phyloP scores from a whole-genome alignment of 2,329 filamentous ascomycete genomes.

The Stachybotrys chlorohalonatus region DNA sequence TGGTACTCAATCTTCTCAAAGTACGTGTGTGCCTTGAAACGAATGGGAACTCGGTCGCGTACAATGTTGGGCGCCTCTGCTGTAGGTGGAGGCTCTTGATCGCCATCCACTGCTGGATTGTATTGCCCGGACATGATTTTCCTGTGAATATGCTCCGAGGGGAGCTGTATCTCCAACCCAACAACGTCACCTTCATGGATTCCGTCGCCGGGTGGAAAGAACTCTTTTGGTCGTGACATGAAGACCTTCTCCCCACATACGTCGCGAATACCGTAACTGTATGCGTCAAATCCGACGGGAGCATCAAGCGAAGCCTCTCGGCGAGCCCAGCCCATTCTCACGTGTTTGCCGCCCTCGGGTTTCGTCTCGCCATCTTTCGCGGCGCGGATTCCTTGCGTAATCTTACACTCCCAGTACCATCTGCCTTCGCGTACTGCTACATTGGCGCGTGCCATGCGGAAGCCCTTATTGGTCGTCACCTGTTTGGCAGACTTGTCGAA shows the following conservation, averaged over 20 bases:
- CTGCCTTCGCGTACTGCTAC: constrained; percentile 82
- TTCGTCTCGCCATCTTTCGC: constrained; percentile 31
- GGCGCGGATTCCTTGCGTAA: constrained; percentile 61
- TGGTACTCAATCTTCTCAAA: constrained; percentile 92
- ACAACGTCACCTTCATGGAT: constrained; percentile 89
- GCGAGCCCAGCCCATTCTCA: constrained; percentile 81
- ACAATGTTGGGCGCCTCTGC: constrained; percentile 71
- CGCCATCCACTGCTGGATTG: constrained; percentile 72
- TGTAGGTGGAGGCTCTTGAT: constrained; percentile 44
- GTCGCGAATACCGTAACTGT: constrained; percentile 90
- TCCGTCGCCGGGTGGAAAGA: constrained; percentile 70
- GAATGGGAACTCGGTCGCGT: constrained; percentile 88
- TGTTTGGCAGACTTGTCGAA: constrained; percentile 68
- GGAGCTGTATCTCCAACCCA: constrained; percentile 84
- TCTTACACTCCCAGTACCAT: constrained; percentile 90
- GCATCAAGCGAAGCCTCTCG: constrained; percentile 75
- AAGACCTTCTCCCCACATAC: constrained; percentile 85
- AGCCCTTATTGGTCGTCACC: constrained; percentile 86
- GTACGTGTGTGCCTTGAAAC: constrained; percentile 87
- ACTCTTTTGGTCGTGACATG: constrained; percentile 86
- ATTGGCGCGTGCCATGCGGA: constrained; percentile 84
- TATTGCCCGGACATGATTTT: constrained; percentile 83
- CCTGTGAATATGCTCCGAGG: constrained; percentile 74
- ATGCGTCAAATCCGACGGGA: constrained; percentile 79
- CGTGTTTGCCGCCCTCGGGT: constrained; percentile 46